Conservation (phyloP, 495 filamentous ascomycete genomes). For the Penicillium soppii region DNA sequence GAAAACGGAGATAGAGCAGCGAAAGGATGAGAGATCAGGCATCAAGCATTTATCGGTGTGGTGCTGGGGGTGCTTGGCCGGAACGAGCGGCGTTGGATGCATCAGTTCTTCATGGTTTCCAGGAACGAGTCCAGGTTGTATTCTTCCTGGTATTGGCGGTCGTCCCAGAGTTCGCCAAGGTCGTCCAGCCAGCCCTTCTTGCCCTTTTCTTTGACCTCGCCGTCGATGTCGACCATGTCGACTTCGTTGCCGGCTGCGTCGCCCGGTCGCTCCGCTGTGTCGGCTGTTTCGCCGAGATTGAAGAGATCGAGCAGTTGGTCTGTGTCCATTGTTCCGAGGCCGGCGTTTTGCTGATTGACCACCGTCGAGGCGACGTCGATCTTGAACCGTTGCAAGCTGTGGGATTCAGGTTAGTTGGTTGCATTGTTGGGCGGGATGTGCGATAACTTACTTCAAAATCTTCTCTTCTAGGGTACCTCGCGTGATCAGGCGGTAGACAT, state of each 20-base stretch:
- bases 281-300: conserved; percentile 80
- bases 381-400: conserved; percentile 96
- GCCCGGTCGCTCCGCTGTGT: conserved; percentile 62
- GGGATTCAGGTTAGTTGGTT: conserved; percentile 18
- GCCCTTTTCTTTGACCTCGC: conserved; percentile 89
- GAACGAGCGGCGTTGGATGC: neutral
- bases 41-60: no score
- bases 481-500: conserved; percentile 96
- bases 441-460: conserved; percentile 73
- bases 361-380: conserved; percentile 97
- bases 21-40: neutral
- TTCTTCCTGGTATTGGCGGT: conserved; percentile 93
- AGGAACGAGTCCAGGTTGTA: conserved; percentile 93
- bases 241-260: conserved; percentile 64
- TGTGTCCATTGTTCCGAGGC: conserved; percentile 93
- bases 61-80: no score
- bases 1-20: neutral
- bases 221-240: conserved; percentile 91
- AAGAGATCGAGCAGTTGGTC: conserved; percentile 97
- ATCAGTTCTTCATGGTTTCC: conserved; percentile 73
- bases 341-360: conserved; percentile 98
- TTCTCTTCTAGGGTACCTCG: conserved; percentile 97
- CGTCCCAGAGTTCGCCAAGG: conserved; percentile 94
- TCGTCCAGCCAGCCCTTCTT: conserved; percentile 96
- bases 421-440: neutral